phyloP scores from a whole-genome alignment of 2,329 filamentous ascomycete species.

The Onygenales sp. region DNA sequence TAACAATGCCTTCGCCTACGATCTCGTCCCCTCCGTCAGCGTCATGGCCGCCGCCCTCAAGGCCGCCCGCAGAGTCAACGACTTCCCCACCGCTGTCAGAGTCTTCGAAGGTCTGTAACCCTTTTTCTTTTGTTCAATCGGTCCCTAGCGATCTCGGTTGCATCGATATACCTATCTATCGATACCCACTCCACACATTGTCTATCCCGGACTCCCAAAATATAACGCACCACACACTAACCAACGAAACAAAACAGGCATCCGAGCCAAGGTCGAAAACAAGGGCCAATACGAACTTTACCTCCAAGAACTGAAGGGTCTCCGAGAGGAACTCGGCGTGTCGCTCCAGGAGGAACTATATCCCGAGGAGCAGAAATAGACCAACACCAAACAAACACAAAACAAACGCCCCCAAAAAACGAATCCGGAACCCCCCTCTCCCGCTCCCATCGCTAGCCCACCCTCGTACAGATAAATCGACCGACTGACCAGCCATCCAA shows the following conservation, averaged over 20 bases:
- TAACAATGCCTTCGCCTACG: slow-evolving; percentile 99
- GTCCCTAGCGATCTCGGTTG: not conserved
- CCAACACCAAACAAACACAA: too few species aligned
- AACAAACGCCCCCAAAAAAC: too few species aligned
- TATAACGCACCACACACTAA: not conserved
- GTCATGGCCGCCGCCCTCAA: slow-evolving; percentile 86
- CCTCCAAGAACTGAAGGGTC: slow-evolving; percentile 80
- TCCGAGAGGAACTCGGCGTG: slow-evolving; percentile 90
- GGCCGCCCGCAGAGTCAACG: slow-evolving; percentile 92
- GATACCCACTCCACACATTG: not conserved
- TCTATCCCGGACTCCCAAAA: not conserved
- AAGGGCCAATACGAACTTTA: slow-evolving; percentile 93
- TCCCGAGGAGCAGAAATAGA: slow-evolving; percentile 45
- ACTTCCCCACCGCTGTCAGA: slow-evolving; percentile 95
- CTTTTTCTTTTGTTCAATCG: slow-evolving; percentile 1
- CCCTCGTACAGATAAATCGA: too few species aligned
- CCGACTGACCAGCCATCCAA: not conserved
- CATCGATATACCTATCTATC: not conserved
- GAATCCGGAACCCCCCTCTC: too few species aligned
- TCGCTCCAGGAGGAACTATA: slow-evolving; percentile 87
- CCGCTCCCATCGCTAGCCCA: too few species aligned
- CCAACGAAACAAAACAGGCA: slow-evolving; percentile 48
- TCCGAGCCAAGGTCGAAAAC: slow-evolving; percentile 99
- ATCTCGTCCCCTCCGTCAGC: slow-evolving; percentile 89
- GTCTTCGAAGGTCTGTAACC: slow-evolving; percentile 82